Conservation (phyloP, 2,329 filamentous ascomycete genomes). For the Magnaporthiopsis poae region DNA sequence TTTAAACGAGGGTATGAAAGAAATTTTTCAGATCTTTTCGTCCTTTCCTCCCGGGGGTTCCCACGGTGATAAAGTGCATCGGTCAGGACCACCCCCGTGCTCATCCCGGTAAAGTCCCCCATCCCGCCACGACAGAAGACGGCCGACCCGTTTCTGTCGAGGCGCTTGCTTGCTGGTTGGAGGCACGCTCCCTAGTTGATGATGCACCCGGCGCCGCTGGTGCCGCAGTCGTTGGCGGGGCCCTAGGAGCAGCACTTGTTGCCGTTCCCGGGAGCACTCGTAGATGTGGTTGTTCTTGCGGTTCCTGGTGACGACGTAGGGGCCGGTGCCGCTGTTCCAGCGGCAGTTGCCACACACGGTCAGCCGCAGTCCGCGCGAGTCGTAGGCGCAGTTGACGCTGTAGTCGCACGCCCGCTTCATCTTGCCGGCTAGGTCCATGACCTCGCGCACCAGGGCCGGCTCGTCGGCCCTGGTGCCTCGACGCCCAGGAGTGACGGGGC, state of each 20-base stretch:
- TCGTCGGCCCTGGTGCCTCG: neutral
- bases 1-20: neutral
- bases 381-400: slow-evolving; percentile 17
- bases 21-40: too few relatives aligned
- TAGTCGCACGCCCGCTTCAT: slow-evolving; percentile 15
- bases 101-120: too few relatives aligned
- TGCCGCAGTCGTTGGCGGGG: slow-evolving; percentile 13
- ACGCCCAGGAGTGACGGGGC: slow-evolving; percentile 2
- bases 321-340: slow-evolving; percentile 12
- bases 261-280: slow-evolving; percentile 16
- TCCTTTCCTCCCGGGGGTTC: too few relatives aligned
- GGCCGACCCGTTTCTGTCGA: too few relatives aligned
- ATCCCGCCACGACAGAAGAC: too few relatives aligned
- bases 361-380: slow-evolving; percentile 16
- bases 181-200: neutral
- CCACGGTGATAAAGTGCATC: too few relatives aligned
- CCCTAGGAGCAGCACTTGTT: slow-evolving; percentile 17
- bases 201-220: neutral
- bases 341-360: slow-evolving; percentile 18
- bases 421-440: slow-evolving; percentile 5
- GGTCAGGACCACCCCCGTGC: too few relatives aligned
- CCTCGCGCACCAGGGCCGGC: neutral
- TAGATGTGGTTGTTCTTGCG: slow-evolving; percentile 16
- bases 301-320: slow-evolving; percentile 15
- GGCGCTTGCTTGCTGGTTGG: too few relatives aligned